Conservation (phyloP, 371 early-diverging fungal species). For the Basidiobolus heterosporus region DNA sequence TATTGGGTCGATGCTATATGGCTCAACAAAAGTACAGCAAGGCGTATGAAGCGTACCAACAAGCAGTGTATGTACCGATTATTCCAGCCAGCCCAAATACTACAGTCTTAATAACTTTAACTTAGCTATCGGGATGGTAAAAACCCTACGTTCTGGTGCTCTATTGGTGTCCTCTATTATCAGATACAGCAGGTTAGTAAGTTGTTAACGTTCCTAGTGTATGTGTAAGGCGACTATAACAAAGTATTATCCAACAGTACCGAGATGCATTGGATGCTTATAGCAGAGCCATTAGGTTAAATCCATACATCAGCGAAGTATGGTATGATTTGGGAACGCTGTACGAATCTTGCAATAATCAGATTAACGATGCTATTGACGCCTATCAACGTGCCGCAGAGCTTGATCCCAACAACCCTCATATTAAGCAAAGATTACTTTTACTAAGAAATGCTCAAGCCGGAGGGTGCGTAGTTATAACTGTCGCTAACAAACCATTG, state of each 20-base stretch:
- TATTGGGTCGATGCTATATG: slow-evolving; percentile 93
- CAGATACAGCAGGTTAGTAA: slow-evolving; percentile 55
- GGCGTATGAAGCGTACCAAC: slow-evolving; percentile 95
- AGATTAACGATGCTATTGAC: slow-evolving; percentile 89
- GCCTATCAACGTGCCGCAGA: slow-evolving; percentile 89
- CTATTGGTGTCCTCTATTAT: slow-evolving; percentile 93
- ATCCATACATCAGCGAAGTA: slow-evolving; percentile 89
- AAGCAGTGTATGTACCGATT: slow-evolving; percentile 57
- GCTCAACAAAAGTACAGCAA: slow-evolving; percentile 83
- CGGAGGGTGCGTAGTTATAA: slow-evolving; percentile 2
- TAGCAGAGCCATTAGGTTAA: slow-evolving; percentile 81
- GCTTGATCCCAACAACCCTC: slow-evolving; percentile 66
- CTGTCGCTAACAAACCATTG: not conserved
- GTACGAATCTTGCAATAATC: slow-evolving; percentile 95
- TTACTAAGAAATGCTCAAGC: slow-evolving; percentile 21
- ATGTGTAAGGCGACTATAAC: too few species aligned
- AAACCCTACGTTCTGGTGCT: slow-evolving; percentile 96
- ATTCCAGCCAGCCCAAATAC: not conserved
- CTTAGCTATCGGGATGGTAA: slow-evolving; percentile 64
- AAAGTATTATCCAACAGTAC: slow-evolving; percentile 22
- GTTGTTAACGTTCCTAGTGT: too few species aligned
- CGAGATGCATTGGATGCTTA: slow-evolving; percentile 95
- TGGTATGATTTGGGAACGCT: slow-evolving; percentile 93
- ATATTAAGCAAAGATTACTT: slow-evolving; percentile 64
- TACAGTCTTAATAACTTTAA: not conserved